Evolutionary conservation across 768 basidiomycete genomes (phyloP), one percentile per base, ranked within the genome.

Genomic region (Mycena chlorophos): DNA sequence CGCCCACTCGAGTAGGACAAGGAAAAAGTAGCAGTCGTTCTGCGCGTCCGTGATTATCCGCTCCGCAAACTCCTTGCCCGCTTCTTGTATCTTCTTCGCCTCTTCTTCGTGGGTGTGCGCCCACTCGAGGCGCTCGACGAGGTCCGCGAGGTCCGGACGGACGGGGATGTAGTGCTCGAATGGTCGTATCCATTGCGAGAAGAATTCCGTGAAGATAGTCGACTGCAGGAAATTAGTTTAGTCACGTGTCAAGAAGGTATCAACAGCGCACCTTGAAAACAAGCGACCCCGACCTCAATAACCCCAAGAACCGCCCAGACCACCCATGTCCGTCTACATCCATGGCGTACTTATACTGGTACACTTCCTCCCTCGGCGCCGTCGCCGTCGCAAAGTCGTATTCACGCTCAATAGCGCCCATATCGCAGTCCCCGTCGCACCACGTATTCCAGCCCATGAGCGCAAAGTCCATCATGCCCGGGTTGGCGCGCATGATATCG

Each of bases 231-330:
- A n/a, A n/a, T n/a, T n/a, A n/a, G n/a, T n/a, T n/a, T n/a, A n/a
- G n/a, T n/a, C n/a, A n/a, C n/a, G n/a, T n/a, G n/a, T n/a, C n/a
- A n/a, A n/a, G n/a, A n/a, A n/a, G n/a, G n/a, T n/a, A n/a, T n/a
- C n/a, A n/a, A n/a, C n/a, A 49, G 20, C 51, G 25, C 23, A 43
- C 57, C 57, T 58, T 58, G 53, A 58, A 58, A 6, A 58, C 57
- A 37, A 58, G 37, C 16, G 25, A 10, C 12, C 57, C 52, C 12
- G 53, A 12, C 28, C 52, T 22, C 26, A 58, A 40, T 16, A 58
- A 29, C n/a, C 57, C 52, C 31, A 54, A 40, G 37, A 37, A 56
- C n/a, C 55, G 39, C 23, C 55, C 55, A 19, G 55, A 56, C 13
- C 16, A 56, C 37, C 40, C 51, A 49, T 51, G 51, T 26, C 55